A percentile compares a stretch with the other conserved stretches of the same genome.
phyloP scores from a whole-genome alignment of 495 filamentous ascomycete genomes.

The Talaromyces trachyspermus region DNA sequence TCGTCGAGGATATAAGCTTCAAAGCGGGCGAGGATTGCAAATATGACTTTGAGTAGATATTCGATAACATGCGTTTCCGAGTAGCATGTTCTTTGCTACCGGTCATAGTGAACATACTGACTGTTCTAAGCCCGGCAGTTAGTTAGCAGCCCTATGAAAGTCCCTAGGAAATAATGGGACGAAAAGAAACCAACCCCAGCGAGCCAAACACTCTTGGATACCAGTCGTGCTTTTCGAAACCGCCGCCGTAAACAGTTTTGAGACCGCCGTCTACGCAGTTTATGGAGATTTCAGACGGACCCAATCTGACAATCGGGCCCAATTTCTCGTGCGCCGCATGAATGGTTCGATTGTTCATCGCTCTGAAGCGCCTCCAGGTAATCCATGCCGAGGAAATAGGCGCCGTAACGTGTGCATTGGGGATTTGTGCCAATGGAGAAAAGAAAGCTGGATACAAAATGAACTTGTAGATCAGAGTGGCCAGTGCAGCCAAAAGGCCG shows the following conservation, averaged over 20 bases:
- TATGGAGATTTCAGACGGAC: conserved; percentile 51
- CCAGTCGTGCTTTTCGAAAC: conserved; percentile 71
- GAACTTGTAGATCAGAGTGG: conserved; percentile 42
- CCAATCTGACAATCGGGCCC: conserved; percentile 48
- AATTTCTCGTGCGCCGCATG: conserved; percentile 48
- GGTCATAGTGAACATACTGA: conserved; percentile 49
- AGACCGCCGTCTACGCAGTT: conserved; percentile 55
- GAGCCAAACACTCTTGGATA: conserved; percentile 51
- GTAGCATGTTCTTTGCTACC: conserved; percentile 41
- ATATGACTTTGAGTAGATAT: conserved; percentile 52
- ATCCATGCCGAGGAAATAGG: conserved; percentile 64
- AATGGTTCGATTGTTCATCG: conserved; percentile 53
- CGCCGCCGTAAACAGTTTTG: conserved; percentile 63
- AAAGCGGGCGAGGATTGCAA: conserved; percentile 56
- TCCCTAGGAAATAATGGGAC: background rate
- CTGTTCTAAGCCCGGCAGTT: conserved; percentile 19
- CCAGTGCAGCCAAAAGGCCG: conserved; percentile 11
- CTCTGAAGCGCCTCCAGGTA: conserved; percentile 48
- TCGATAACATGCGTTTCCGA: conserved; percentile 47
- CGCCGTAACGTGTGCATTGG: conserved; percentile 61
- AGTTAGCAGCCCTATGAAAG: background rate
- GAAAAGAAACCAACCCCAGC: conserved; percentile 26
- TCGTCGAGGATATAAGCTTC: conserved; percentile 46
- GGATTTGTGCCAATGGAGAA: conserved; percentile 62
- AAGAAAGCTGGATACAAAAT: conserved; percentile 56